Conservation (phyloP, 116 monocot species). For the Dioscorea cayenensis region DNA sequence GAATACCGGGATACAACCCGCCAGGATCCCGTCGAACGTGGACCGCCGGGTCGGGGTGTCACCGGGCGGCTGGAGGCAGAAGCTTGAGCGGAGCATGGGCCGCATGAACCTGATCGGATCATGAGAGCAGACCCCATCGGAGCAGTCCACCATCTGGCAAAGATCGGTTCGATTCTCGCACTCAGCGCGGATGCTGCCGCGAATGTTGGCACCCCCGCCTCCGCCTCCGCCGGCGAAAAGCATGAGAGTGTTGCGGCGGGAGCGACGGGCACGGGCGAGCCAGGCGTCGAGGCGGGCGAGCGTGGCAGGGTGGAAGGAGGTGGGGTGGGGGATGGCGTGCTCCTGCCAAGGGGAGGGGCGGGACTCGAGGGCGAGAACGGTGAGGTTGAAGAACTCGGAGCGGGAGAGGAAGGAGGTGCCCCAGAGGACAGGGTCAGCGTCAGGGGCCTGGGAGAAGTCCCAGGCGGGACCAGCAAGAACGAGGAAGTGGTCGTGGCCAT, state of each 20-base stretch:
- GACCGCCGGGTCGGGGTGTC: constrained; percentile 72
- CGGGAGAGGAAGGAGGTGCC: constrained; percentile 64
- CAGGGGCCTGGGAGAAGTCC: constrained; percentile 62
- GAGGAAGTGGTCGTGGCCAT: constrained; percentile 78
- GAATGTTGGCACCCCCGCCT: constrained; percentile 50
- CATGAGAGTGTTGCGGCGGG: constrained; percentile 42
- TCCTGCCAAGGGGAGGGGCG: constrained; percentile 81
- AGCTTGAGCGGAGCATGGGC: constrained; percentile 73
- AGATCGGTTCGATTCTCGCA: constrained; percentile 57
- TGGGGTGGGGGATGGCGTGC: constrained; percentile 73
- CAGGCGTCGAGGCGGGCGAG: constrained; percentile 52
- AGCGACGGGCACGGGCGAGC: constrained; percentile 44
- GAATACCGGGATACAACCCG: constrained; percentile 89
- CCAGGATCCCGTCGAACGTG: constrained; percentile 75
- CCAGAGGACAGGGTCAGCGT: constrained; percentile 41
- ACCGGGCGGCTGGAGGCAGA: constrained; percentile 94
- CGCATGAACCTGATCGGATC: constrained; percentile 68
- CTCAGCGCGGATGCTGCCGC: constrained; percentile 61
- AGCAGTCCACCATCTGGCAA: constrained; percentile 85
- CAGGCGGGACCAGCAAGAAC: constrained; percentile 63
- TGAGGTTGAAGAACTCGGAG: constrained; percentile 59
- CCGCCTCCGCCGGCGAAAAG: constrained; percentile 78
- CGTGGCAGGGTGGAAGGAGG: constrained; percentile 77
- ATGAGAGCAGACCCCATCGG: constrained; percentile 52
- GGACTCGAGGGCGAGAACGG: constrained; percentile 56